Percentiles rank a stretch among this genome's conserved stretches.
phyloP scores from a whole-genome alignment of 2,329 filamentous ascomycete genomes.

The Cercospora sesami region DNA sequence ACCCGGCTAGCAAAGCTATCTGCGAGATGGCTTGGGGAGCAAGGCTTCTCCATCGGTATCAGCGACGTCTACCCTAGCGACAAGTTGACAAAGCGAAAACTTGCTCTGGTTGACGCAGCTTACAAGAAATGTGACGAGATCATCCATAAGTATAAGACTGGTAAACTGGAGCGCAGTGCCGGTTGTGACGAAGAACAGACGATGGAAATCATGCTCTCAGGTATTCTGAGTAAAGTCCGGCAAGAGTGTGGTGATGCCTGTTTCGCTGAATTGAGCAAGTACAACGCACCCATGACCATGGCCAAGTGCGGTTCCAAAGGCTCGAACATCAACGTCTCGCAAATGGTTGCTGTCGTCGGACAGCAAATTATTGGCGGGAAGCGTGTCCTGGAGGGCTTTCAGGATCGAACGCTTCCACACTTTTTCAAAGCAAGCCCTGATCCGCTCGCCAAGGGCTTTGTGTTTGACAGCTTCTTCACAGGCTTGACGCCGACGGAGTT shows the following conservation, averaged over 20 bases:
- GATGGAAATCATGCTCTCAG: conserved; percentile 85
- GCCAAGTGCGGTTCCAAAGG: conserved; percentile 96
- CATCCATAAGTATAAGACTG: conserved; percentile 75
- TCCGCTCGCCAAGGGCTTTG: conserved; percentile 94
- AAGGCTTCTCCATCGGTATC: conserved; percentile 94
- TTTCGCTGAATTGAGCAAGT: conserved; percentile 82
- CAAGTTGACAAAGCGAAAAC: conserved; percentile 69
- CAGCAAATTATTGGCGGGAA: conserved; percentile 96
- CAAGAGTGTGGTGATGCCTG: conserved; percentile 88
- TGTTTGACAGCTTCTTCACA: conserved; percentile 94
- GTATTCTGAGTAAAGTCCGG: conserved; percentile 88
- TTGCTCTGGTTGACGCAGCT: conserved; percentile 71
- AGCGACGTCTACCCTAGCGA: conserved; percentile 86
- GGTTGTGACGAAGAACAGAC: conserved; percentile 92
- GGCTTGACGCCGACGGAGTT: conserved; percentile 90
- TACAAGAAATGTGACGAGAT: conserved; percentile 81
- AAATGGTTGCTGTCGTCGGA: conserved; percentile 96
- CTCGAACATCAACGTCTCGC: conserved; percentile 95
- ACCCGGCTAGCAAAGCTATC: conserved; percentile 89
- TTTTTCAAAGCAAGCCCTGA: conserved; percentile 91
- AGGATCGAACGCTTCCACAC: conserved; percentile 90
- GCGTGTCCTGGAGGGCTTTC: conserved; percentile 93
- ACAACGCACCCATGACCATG: conserved; percentile 95
- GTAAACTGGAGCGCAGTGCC: conserved; percentile 79
- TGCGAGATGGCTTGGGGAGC: conserved; percentile 81